Base-by-base conservation (phyloP, 805 yeast species). In the Grigorovia humatica region DNA sequence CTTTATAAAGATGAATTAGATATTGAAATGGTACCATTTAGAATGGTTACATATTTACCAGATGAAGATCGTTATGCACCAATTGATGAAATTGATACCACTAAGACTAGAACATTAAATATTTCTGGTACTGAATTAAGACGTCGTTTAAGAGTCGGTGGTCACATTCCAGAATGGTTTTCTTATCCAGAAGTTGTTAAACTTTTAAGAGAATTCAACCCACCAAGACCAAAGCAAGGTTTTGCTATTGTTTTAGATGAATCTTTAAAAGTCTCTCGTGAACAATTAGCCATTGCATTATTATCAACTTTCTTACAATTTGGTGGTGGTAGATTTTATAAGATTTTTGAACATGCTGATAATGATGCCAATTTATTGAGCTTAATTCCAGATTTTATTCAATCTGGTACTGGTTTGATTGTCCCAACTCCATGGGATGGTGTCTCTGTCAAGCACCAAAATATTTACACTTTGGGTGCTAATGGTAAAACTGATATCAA, bases 31-130 rank as follows among this genome's bases (percentile, higher is more conserved):
- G 96, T 91, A 47, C 97, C 97, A 52, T 90, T 90, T 76, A 83
- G 96, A 76, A 88, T 87, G 95, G 96, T 90, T 61, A 90, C 98
- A 17, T 90, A 90, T 70, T 76, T 90, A 63, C 97, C 97, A 30
- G 97, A 90, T 51, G 90, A 87, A 66, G 95, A 90, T 68, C 83
- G 95, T 71, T 90, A 90, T 66, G 90, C 95, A 52, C 97, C 97
- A 62, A 86, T 88, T 60, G 97, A 90, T 69, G 87, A 90, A 61
- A 90, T 90, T 54, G 87, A 88, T 58, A 57, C 65, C 6, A 74
- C 80, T 44, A 82, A 83, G 51, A 81, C 82, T 53, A 83, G 80
- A 70, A 91, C 98, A 27, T 80, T 91, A 53, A 90, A 89, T 70
- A 87, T 87, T 58, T 88, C 96, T 15, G 98, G 98, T 63, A 90